Evolutionary conservation across 1,284 basidiomycete genomes (phyloP).

Genomic region (Ceratobasidium theobromae): DNA sequence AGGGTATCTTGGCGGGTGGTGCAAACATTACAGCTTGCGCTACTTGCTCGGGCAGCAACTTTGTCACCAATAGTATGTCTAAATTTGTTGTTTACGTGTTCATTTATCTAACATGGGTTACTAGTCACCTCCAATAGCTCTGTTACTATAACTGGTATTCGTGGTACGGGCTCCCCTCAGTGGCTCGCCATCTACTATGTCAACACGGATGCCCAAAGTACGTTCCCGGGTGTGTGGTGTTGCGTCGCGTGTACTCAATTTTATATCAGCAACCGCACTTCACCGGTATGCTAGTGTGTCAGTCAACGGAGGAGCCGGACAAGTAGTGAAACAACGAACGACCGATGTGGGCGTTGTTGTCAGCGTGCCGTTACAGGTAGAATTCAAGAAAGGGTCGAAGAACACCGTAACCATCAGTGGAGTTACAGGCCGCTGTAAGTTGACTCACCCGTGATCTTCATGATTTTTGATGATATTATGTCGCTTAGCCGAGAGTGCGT

Average conservation of each 20-base stretch:
- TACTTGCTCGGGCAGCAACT: constrained; percentile 23
- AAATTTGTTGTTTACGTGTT: background rate
- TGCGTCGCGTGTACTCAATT: background rate
- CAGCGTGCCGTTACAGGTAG: constrained; percentile 23
- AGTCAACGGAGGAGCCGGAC: constrained; percentile 5
- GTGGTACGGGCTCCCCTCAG: constrained; percentile 16
- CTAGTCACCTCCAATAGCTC: constrained; percentile 20
- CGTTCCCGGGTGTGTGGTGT: background rate
- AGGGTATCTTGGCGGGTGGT: constrained; percentile 38
- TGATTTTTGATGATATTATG: background rate
- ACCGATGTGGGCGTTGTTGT: constrained; percentile 28
- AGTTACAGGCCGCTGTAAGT: constrained; percentile 29
- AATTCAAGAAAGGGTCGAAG: constrained; percentile 9
- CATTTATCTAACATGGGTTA: background rate
- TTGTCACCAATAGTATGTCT: constrained; percentile 14
- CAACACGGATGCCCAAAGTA: constrained; percentile 28
- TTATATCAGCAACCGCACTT: constrained; percentile 13
- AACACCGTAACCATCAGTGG: constrained; percentile 25
- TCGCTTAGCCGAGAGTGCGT: constrained; percentile 17
- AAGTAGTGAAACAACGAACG: constrained; percentile 24
- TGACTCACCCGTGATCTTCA: background rate
- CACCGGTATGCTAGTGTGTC: constrained; percentile 24
- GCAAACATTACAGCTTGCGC: constrained; percentile 18
- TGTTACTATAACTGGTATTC: constrained; percentile 14
- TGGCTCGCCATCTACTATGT: constrained; percentile 31